Percentiles rank a stretch among this genome's conserved stretches.
These are phyloP conservation scores for Magnaporthales sp. DNA, from an alignment of 2,329 filamentous ascomycete genomes.

Conservation along the genomic window DNA sequence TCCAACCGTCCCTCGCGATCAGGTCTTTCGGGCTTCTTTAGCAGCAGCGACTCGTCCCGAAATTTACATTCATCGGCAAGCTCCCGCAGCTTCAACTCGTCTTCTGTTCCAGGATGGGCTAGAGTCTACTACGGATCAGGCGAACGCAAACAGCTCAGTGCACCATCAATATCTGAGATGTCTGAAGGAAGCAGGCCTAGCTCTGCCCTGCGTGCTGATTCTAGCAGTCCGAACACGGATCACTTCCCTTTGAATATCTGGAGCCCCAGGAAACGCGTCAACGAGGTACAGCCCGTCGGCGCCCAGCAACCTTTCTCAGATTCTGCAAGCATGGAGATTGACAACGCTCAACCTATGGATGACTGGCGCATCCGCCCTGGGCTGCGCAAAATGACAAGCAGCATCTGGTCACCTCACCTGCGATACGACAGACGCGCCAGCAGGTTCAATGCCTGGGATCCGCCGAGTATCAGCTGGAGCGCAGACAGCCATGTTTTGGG, in stretches of 20 bases:
- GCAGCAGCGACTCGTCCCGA: slow-evolving; percentile 35
- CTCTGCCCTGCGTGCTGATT: slow-evolving; percentile 33
- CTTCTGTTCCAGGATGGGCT: slow-evolving; percentile 45
- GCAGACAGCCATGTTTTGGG: slow-evolving; percentile 50
- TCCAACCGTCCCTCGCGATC: slow-evolving; percentile 44
- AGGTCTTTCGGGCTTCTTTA: slow-evolving; percentile 42
- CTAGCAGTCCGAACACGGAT: slow-evolving; percentile 42
- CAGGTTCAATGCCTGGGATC: slow-evolving; percentile 59
- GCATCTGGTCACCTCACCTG: slow-evolving; percentile 68
- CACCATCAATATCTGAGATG: slow-evolving; percentile 35
- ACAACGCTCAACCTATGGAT: slow-evolving; percentile 20
- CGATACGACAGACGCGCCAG: slow-evolving; percentile 51
- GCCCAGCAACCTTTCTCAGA: slow-evolving; percentile 19
- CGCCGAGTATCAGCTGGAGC: slow-evolving; percentile 61
- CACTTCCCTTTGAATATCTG: slow-evolving; percentile 35
- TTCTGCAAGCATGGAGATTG: slow-evolving; percentile 35
- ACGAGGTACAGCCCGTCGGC: slow-evolving; percentile 21
- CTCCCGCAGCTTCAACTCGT: slow-evolving; percentile 32
- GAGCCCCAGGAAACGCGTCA: slow-evolving; percentile 34
- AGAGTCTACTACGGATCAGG: slow-evolving; percentile 65
- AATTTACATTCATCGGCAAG: slow-evolving; percentile 42
- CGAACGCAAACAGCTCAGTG: slow-evolving; percentile 43
- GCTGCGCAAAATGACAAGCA: slow-evolving; percentile 42
- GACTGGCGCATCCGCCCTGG: slow-evolving; percentile 18
- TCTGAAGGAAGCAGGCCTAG: slow-evolving; percentile 38